Conservation (phyloP, 352 stramenopile genomes). For the Pythium insidiosum region DNA sequence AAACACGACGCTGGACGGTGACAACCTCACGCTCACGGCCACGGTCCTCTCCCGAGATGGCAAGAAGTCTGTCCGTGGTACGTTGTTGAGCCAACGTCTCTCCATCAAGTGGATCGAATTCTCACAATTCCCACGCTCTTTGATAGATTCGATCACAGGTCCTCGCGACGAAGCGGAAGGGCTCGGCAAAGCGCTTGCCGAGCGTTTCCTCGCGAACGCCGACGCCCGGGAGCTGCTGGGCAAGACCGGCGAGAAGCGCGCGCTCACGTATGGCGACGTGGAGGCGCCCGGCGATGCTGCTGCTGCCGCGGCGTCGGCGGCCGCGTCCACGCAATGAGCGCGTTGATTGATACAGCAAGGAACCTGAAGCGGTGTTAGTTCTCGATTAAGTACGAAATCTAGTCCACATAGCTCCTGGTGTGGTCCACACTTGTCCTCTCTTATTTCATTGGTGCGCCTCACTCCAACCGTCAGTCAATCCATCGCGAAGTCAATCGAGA, state of each 20-base stretch:
- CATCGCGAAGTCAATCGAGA: no score
- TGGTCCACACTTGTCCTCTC: no score
- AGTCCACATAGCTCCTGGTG: no score
- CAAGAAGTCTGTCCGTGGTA: constrained; percentile 45
- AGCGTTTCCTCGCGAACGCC: constrained; percentile 48
- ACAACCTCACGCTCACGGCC: constrained; percentile 58
- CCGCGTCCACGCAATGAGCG: no score
- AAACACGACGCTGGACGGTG: constrained; percentile 50
- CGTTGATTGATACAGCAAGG: no score
- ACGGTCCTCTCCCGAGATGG: constrained; percentile 70
- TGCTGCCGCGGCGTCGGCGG: constrained; percentile 38
- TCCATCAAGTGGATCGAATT: no score
- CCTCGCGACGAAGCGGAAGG: constrained; percentile 45
- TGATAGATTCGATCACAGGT: constrained; percentile 38
- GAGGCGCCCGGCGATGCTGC: constrained; percentile 64
- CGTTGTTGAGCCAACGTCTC: no score
- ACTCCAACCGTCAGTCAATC: no score
- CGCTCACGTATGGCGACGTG: constrained; percentile 61
- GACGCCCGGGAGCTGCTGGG: constrained; percentile 44
- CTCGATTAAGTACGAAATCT: no score
- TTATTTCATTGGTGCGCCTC: no score
- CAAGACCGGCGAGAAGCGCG: constrained; percentile 60
- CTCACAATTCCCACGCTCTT: neutral
- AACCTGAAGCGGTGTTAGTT: no score
- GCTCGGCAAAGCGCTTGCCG: constrained; percentile 55